These are phyloP conservation scores for Brassica balearica DNA, from an alignment of 441 rosid species.

Conservation along the genomic window DNA sequence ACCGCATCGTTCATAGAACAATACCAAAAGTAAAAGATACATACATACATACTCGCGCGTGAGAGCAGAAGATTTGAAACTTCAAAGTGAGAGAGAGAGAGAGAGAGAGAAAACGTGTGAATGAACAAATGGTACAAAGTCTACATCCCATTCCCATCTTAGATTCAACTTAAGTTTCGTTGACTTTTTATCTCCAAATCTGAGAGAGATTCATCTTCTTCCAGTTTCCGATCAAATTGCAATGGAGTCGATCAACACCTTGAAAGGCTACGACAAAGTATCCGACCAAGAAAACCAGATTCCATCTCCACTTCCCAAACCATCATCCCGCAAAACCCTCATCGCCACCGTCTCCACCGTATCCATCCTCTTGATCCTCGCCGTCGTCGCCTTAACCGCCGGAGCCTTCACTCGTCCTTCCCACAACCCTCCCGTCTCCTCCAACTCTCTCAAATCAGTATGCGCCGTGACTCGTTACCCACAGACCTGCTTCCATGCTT, in stretches of 20 bases:
- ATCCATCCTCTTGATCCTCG: conserved; percentile 12
- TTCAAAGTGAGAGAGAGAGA: too few relatives aligned
- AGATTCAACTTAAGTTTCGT: too few relatives aligned
- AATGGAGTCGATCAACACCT: conserved; percentile 62
- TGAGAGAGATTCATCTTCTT: neutral
- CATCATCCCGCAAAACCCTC: conserved; percentile 4
- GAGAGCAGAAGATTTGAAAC: too few relatives aligned
- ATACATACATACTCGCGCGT: too few relatives aligned
- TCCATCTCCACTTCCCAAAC: conserved; percentile 35
- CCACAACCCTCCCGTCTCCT: neutral
- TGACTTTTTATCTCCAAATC: neutral
- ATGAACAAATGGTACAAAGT: too few relatives aligned
- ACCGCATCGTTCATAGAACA: too few relatives aligned
- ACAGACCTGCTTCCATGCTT: conserved; percentile 61
- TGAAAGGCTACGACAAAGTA: conserved; percentile 77
- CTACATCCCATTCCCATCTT: too few relatives aligned
- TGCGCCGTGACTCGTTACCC: conserved; percentile 71
- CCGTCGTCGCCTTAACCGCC: neutral
- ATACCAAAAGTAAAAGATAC: too few relatives aligned
- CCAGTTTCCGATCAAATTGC: neutral
- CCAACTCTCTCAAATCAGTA: conserved; percentile 50
- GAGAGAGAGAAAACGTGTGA: too few relatives aligned
- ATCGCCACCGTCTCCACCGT: neutral
- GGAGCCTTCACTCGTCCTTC: conserved; percentile 42
- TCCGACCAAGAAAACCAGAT: conserved; percentile 50